A percentile compares a stretch with the other conserved stretches of the same genome.
Evolutionary conservation across 176 grass and related monocot genomes (phyloP).

Genomic region (Lolium rigidum): DNA sequence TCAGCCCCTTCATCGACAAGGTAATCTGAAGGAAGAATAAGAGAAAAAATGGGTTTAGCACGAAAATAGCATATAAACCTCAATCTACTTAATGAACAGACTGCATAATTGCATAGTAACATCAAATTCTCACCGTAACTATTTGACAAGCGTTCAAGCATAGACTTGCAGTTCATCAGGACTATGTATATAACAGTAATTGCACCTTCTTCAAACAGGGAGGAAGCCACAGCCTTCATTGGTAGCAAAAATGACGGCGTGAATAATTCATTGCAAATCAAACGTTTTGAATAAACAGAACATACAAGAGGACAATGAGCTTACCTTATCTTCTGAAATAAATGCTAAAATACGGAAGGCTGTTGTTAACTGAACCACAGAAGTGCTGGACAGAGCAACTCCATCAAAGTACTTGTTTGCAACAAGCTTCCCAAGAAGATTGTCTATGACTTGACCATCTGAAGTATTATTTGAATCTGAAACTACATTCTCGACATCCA

Average conservation of each 20-base stretch:
- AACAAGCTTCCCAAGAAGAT: slow-evolving; percentile 90
- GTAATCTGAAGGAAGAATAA: slow-evolving; percentile 78
- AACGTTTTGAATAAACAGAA: slow-evolving; percentile 4
- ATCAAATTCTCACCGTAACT: slow-evolving; percentile 77
- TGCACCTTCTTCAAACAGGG: slow-evolving; percentile 97
- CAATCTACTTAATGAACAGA: slow-evolving; percentile 33
- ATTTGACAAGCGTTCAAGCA: slow-evolving; percentile 95
- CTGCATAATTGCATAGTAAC: neutral
- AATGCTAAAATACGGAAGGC: slow-evolving; percentile 91
- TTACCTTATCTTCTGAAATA: slow-evolving; percentile 89
- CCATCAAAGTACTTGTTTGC: slow-evolving; percentile 92
- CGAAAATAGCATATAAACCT: slow-evolving; percentile 38
- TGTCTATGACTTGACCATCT: slow-evolving; percentile 84
- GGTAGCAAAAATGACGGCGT: slow-evolving; percentile 41
- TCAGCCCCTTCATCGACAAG: slow-evolving; percentile 98
- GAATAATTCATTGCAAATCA: slow-evolving; percentile 23
- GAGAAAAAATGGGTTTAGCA: slow-evolving; percentile 32
- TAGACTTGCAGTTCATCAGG: slow-evolving; percentile 90
- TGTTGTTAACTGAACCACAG: slow-evolving; percentile 88
- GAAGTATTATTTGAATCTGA: slow-evolving; percentile 77
- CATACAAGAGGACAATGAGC: slow-evolving; percentile 35
- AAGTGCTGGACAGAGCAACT: slow-evolving; percentile 71
- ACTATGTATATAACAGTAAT: slow-evolving; percentile 92
- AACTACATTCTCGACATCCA: slow-evolving; percentile 92
- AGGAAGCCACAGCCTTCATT: slow-evolving; percentile 76